Percentiles rank a stretch among this genome's conserved stretches.
These are phyloP conservation scores for Russula emetica DNA, from an alignment of 768 basidiomycete genomes.

Conservation along the genomic window DNA sequence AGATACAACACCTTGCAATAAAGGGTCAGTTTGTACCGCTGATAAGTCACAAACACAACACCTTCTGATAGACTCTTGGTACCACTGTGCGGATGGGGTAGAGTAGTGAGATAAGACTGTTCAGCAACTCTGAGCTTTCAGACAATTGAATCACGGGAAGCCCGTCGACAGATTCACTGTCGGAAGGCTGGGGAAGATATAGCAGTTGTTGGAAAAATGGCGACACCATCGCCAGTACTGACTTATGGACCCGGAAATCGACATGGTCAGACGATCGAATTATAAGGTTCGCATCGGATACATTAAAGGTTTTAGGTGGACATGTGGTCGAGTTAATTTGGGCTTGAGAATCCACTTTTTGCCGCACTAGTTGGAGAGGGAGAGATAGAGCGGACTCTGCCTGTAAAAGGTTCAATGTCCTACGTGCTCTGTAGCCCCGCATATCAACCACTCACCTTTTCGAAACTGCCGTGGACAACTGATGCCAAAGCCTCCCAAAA, in stretches of 20 bases:
- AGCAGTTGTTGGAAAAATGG: not conserved
- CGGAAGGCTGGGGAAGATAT: not conserved
- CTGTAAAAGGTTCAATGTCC: not conserved
- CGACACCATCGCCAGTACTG: not conserved
- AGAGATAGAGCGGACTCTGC: not conserved
- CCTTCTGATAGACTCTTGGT: not conserved
- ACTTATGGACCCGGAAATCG: not conserved
- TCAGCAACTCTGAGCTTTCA: slow-evolving; percentile 7
- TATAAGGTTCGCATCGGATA: not conserved
- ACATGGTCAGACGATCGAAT: not conserved
- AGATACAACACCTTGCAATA: not conserved
- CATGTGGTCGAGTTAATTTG: not conserved
- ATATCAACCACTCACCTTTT: not conserved
- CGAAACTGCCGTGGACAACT: not conserved
- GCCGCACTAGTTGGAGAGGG: not conserved
- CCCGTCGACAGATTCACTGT: not conserved
- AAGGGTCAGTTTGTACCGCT: not conserved
- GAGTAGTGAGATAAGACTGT: slow-evolving; percentile 14
- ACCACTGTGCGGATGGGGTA: slow-evolving; percentile 6
- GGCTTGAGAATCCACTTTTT: not conserved
- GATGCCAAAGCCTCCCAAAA: slow-evolving; percentile 5
- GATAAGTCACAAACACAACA: slow-evolving; percentile 13
- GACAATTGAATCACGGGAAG: slow-evolving; percentile 6
- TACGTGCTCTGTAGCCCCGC: not conserved
- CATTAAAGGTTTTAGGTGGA: not conserved